phyloP scores from a whole-genome alignment of 225 moss, liverwort and hornwort genomes.

The Physcomitrium patens region DNA sequence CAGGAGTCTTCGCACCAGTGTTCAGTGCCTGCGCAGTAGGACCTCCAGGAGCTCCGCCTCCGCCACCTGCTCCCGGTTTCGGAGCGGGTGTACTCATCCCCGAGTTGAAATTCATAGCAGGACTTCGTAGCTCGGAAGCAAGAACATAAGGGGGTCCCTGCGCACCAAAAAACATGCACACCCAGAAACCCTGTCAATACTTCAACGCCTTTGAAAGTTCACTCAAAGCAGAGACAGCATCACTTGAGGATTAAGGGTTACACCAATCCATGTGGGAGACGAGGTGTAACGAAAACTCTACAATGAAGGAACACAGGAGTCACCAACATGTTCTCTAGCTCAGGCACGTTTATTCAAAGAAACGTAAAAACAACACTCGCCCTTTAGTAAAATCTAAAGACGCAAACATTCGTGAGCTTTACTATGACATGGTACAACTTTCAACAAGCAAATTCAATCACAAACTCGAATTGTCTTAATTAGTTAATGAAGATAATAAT shows the following conservation, averaged over 20 bases:
- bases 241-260: no score
- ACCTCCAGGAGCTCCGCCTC: conserved; percentile 40
- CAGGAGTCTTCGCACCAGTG: conserved; percentile 63
- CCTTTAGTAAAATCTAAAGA: no score
- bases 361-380: no score
- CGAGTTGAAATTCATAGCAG: conserved; percentile 44
- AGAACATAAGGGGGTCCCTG: conserved; percentile 60
- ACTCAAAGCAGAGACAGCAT: no score
- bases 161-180: conserved; percentile 11
- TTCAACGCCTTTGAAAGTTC: background rate
- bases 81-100: conserved; percentile 20
- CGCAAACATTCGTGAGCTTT: no score
- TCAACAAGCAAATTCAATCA: no score
- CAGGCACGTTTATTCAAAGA: no score
- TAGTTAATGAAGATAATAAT: no score
- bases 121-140: conserved; percentile 43
- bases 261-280: no score
- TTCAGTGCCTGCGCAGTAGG: conserved; percentile 37
- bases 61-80: conserved; percentile 41
- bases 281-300: background rate
- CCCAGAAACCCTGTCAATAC: conserved; percentile 17
- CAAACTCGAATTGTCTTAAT: no score
- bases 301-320: background rate
- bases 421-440: no score
- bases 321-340: no score